Evolutionary conservation across 1,284 basidiomycete genomes (phyloP).

Genomic region (Coniophora puteana): DNA sequence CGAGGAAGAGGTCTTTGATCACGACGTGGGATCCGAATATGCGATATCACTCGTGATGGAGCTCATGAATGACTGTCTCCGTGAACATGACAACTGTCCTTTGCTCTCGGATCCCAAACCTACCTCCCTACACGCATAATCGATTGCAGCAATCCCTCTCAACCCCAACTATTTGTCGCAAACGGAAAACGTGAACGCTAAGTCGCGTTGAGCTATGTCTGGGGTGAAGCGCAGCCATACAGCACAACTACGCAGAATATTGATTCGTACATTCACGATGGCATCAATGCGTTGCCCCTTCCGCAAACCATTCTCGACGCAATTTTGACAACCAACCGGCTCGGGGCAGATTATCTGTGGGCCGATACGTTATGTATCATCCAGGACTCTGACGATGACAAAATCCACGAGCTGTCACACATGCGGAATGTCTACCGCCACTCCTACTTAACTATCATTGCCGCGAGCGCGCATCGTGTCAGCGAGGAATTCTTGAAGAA

Average conservation of each 20-base stretch:
- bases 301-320: conserved; percentile 10
- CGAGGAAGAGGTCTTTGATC: too few species aligned
- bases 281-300: conserved; percentile 6
- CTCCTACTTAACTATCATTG: conserved; percentile 11
- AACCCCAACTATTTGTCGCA: conserved; percentile 4
- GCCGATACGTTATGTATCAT: conserved; percentile 10
- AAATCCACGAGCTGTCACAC: conserved; percentile 4
- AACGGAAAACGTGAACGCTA: conserved; percentile 3
- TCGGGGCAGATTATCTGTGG: conserved; percentile 11
- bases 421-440: conserved; percentile 10
- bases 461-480: conserved; percentile 7
- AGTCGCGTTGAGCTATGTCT: conserved; percentile 11
- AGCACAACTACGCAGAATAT: conserved; percentile 4
- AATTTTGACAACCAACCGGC: conserved; percentile 6
- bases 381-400: conserved; percentile 10
- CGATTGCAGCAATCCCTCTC: conserved; percentile 8
- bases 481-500: conserved; percentile 4
- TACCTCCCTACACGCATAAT: conserved; percentile 11
- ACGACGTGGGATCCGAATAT: too few species aligned
- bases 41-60: too few species aligned
- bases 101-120: too few species aligned
- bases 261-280: conserved; percentile 4
- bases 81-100: too few species aligned
- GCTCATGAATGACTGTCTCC: too few species aligned
- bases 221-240: conserved; percentile 12